Evolutionary conservation across 331 rosid genomes (phyloP), one percentile per base, ranked within the genome.

Genomic region (Pyrus hybrid): DNA sequence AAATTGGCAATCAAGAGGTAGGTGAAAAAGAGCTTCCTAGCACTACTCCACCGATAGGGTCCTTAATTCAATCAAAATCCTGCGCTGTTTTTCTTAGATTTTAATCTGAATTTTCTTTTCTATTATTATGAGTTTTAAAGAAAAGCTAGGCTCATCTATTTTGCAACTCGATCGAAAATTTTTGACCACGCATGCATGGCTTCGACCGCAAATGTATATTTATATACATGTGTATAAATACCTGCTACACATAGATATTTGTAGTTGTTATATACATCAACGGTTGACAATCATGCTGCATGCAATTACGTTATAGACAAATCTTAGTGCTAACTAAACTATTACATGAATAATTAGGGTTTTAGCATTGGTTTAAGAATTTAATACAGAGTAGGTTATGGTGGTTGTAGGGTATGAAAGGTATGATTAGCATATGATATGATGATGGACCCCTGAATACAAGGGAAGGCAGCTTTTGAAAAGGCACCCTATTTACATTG

Each of bases 1-100:
- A 41, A 75, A 80, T 79, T 69, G 69, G 79, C 18, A 21, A 6
- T 20, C 26, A 14, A 74, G n/a, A 23, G 77, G 77, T 77, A 64
- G 89, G 87, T 84, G 61, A 66, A 75, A 72, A 78, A 79, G 51
- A 45, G 63, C 25, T 25, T 26, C 33, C 29, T 30, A 43, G 57
- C 57, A 7, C 49, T 1, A 49, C 56, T 49, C 57, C 8, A 51
- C 57, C 10, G 17, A 0, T 6, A 17, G 57, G 57, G 57, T 51
- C 21, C 57, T 51, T 51, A 17, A 51, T 2, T 51, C 0, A 17
- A 51, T 51, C 21, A 1, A 1, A 64, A 26, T 7, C 32, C 1
- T 62, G n/a, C 14, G 0, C 67, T 28, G 4, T 62, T 62, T 62
- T 26, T 1, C 37, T 26, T 14, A 3, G 21, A 25, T 17, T 62